phyloP scores from a whole-genome alignment of 2,329 filamentous ascomycete genomes.

The Hirsutella rhossiliensis region DNA sequence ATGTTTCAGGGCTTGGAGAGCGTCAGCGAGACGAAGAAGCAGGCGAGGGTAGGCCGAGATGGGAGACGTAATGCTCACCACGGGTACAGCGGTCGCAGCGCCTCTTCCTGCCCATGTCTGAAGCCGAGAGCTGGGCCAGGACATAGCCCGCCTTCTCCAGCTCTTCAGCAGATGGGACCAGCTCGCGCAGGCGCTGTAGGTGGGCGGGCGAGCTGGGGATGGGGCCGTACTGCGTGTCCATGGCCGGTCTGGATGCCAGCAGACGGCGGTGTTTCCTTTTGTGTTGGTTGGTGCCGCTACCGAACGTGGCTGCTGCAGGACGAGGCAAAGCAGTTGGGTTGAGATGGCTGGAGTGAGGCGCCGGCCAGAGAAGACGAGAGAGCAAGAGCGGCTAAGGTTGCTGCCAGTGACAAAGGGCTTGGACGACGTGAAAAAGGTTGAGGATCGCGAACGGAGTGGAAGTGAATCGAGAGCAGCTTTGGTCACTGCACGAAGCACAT shows the following conservation, averaged over 20 bases:
- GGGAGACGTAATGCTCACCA: slow-evolving; percentile 5
- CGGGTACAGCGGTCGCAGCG: slow-evolving; percentile 16
- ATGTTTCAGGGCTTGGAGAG: neutral
- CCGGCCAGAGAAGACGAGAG: no score
- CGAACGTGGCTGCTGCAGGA: no score
- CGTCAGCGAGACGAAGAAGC: neutral
- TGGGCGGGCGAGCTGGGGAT: slow-evolving; percentile 10
- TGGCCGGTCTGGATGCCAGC: neutral
- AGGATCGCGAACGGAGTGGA: no score
- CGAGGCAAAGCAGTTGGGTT: no score
- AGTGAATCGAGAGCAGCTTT: no score
- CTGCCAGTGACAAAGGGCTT: no score
- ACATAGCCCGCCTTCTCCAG: slow-evolving; percentile 15
- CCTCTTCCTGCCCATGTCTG: slow-evolving; percentile 18
- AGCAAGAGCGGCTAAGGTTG: no score
- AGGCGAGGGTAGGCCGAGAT: neutral
- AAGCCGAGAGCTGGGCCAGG: slow-evolving; percentile 10
- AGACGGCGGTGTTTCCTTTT: neutral
- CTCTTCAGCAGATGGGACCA: slow-evolving; percentile 8
- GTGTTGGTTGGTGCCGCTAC: no score
- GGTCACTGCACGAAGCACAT: no score
- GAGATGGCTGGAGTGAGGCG: no score
- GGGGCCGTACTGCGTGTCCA: slow-evolving; percentile 6
- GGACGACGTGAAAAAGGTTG: no score
- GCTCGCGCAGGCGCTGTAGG: slow-evolving; percentile 6